Conservation (phyloP, 148 eudicot species). For the Limonium bicolor region DNA sequence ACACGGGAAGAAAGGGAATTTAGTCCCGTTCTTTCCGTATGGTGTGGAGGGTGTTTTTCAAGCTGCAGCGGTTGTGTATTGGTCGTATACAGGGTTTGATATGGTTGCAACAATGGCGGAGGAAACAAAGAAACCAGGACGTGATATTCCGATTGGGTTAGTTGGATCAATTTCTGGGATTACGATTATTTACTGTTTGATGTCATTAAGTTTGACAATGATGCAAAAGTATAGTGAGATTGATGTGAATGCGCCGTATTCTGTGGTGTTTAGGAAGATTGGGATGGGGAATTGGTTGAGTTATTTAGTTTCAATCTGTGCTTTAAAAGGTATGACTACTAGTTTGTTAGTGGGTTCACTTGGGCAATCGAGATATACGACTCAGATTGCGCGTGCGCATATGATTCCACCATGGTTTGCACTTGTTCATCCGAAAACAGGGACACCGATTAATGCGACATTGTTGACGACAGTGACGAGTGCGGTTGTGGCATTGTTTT, state of each 20-base stretch:
- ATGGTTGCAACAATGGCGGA: conserved; percentile 94
- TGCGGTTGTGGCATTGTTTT: conserved; percentile 51
- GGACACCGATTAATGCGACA: conserved; percentile 76
- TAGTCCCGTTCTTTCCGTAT: conserved; percentile 62
- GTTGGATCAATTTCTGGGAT: conserved; percentile 83
- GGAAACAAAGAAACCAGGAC: conserved; percentile 56
- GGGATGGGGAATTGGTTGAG: conserved; percentile 94
- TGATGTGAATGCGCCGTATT: conserved; percentile 72
- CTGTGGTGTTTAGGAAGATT: conserved; percentile 50
- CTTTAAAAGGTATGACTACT: conserved; percentile 89
- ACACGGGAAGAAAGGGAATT: conserved; percentile 38
- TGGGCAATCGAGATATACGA: conserved; percentile 86
- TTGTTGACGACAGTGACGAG: conserved; percentile 48
- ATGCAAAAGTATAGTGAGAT: conserved; percentile 73
- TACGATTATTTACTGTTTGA: conserved; percentile 65
- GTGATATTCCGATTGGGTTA: conserved; percentile 76
- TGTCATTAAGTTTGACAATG: conserved; percentile 53
- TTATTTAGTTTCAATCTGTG: conserved; percentile 62
- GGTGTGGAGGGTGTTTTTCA: conserved; percentile 66
- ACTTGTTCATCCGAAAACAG: conserved; percentile 67
- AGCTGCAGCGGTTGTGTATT: conserved; percentile 82
- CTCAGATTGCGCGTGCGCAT: conserved; percentile 87
- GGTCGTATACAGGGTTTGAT: conserved; percentile 93
- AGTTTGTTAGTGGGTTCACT: conserved; percentile 72
- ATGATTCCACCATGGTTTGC: conserved; percentile 96